Evolutionary conservation across 2,329 filamentous ascomycete species (phyloP).

Genomic region (Cercospora sp.): DNA sequence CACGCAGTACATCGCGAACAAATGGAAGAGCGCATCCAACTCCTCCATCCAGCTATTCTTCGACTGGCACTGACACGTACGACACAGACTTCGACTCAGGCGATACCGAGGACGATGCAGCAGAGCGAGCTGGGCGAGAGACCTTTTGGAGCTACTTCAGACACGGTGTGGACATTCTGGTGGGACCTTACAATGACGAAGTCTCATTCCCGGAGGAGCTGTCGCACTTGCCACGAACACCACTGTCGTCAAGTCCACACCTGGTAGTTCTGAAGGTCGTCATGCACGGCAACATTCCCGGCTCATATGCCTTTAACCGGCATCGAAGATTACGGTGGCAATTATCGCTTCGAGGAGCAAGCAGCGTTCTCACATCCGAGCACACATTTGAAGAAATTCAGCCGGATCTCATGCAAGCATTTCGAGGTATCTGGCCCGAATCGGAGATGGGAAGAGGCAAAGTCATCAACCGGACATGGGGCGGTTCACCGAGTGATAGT

Average conservation of each 20-base stretch:
- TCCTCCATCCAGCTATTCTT: conserved; percentile 42
- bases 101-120: conserved; percentile 56
- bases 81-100: conserved; percentile 51
- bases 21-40: conserved; percentile 33
- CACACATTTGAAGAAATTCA: conserved; percentile 73
- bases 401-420: conserved; percentile 33
- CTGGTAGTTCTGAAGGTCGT: conserved; percentile 90
- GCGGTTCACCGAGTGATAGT: conserved; percentile 37
- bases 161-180: conserved; percentile 87
- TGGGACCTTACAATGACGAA: conserved; percentile 68
- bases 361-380: conserved; percentile 67
- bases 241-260: conserved; percentile 44
- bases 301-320: conserved; percentile 94
- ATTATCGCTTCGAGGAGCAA: conserved; percentile 48
- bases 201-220: conserved; percentile 16
- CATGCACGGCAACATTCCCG: conserved; percentile 90
- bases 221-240: conserved; percentile 20
- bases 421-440: conserved; percentile 57
- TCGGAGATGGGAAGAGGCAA: conserved; percentile 51
- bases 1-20: conserved; percentile 31
- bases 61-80: conserved; percentile 46
- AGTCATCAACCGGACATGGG: conserved; percentile 42
- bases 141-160: conserved; percentile 98
- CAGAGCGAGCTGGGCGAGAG: conserved; percentile 57
- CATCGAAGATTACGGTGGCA: conserved; percentile 89